Base-by-base conservation (phyloP, 108 stramenopile genomes). In the Cyclotella sp. region DNA sequence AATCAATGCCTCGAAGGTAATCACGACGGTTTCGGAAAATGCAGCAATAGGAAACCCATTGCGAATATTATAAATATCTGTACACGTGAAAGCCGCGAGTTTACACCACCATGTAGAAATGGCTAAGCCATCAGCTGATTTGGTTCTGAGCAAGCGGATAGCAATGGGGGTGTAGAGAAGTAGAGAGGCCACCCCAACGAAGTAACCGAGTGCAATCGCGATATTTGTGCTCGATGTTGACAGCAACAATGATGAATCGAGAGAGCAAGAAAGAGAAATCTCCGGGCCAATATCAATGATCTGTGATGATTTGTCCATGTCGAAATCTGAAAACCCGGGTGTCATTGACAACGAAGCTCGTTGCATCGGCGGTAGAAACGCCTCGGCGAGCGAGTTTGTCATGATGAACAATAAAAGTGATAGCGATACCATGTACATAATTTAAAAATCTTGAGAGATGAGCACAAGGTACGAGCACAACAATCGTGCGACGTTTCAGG, bases 81-180 rank as follows among this genome's bases (percentile, higher is more conserved):
- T 74, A 62, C 75, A 75, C 0, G 73, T 68, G 51, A 81, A 89
- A 18, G 67, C 29, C 22, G 59, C 39, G 0, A 89, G 59, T 54
- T 84, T 85, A 13, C 86, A 65, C 81, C 79, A 82, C 83, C 83
- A 86, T 1, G 88, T 89, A 26, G 72, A 68, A 30, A 89, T 30
- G 16, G 80, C 42, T 15, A 86, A 44, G 13, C 88, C 88, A 46
- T 86, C 68, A 0, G 88, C 88, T 24, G 72, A 47, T 51, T 78
- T 52, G 58, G 81, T 79, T 13, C 79, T 73, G 0, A 62, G 24
- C 3, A 89, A 12, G 7, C 83, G 79, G 40, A 84, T 51, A 15
- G 81, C 81, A 47, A 89, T 89, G 9, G 88, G 88, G n/a, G 84
- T 86, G 61, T 86, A 89, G 19, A 89, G 78, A 21, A 85, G 26